Percentiles rank a stretch among this genome's conserved stretches.
These are phyloP conservation scores for Dactylellina sp. DNA, from an alignment of 2,329 filamentous ascomycete genomes.

Conservation along the genomic window DNA sequence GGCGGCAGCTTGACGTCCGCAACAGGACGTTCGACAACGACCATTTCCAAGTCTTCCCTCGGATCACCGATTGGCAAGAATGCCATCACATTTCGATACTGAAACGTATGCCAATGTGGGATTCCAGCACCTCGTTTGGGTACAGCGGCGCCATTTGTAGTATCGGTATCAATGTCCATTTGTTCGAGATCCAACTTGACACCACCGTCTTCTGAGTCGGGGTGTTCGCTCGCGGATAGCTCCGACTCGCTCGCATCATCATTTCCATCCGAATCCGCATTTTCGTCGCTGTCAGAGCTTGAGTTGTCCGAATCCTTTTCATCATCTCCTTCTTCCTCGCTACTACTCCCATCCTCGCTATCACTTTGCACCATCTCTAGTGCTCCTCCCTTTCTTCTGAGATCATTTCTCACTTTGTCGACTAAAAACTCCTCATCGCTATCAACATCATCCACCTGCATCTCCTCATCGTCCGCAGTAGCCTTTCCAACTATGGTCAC, in stretches of 20 bases:
- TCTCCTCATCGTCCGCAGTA: constrained; percentile 20
- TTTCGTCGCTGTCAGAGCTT: constrained; percentile 12
- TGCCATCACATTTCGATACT: constrained; percentile 93
- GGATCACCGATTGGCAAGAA: constrained; percentile 69
- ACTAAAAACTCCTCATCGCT: constrained; percentile 61
- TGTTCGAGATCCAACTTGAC: constrained; percentile 37
- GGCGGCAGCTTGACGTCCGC: constrained; percentile 84
- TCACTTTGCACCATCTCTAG: constrained; percentile 47
- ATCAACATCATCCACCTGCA: constrained; percentile 59
- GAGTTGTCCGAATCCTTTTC: constrained; percentile 44
- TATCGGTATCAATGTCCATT: constrained; percentile 42
- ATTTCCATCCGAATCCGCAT: constrained; percentile 23
- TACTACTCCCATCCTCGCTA: constrained; percentile 32
- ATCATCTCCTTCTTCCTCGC: constrained; percentile 62
- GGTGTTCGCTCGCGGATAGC: constrained; percentile 53
- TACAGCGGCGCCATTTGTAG: constrained; percentile 2
- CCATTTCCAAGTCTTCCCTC: constrained; percentile 74
- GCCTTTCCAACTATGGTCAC: constrained; percentile 37
- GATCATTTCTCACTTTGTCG: constrained; percentile 48
- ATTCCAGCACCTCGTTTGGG: constrained; percentile 60
- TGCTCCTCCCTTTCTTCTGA: constrained; percentile 20
- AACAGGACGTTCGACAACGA: constrained; percentile 84
- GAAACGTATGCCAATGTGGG: constrained; percentile 83
- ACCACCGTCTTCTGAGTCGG: constrained; percentile 55
- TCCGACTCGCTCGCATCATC: constrained; percentile 41